Percentiles rank a stretch among this genome's conserved stretches.
phyloP scores from a whole-genome alignment of 345 rosid species.

The Gossypium stocksii region DNA sequence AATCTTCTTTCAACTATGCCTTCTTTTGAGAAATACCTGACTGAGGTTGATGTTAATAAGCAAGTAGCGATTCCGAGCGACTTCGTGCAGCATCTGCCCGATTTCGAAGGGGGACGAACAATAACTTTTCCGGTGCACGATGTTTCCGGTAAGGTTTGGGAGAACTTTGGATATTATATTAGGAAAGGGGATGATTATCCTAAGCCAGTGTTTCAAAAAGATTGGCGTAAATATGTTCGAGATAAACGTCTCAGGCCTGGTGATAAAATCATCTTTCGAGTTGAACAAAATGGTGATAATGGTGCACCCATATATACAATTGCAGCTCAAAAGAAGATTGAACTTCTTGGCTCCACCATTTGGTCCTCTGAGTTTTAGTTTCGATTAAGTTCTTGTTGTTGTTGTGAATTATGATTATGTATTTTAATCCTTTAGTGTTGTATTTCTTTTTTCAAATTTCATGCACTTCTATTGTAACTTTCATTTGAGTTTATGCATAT shows the following conservation, averaged over 20 bases:
- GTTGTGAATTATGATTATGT: too few species aligned
- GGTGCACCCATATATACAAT: not conserved
- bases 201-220: not conserved
- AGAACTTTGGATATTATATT: not conserved
- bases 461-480: too few species aligned
- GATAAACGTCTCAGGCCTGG: not conserved
- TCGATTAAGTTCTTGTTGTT: too few species aligned
- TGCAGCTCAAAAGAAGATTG: not conserved
- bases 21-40: not conserved
- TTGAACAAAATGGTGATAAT: not conserved
- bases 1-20: not conserved
- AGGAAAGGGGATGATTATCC: not conserved
- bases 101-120: not conserved
- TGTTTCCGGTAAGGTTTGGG: not conserved
- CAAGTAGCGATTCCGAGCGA: conserved; percentile 4
- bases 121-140: not conserved
- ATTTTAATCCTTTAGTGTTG: too few species aligned
- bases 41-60: not conserved
- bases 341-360: not conserved
- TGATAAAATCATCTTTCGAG: conserved; percentile 10
- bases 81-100: not conserved
- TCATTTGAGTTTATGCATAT: too few species aligned
- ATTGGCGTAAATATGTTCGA: not conserved
- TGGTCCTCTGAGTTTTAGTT: not conserved
- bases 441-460: too few species aligned